These are phyloP conservation scores for Apiotrichum gracile DNA, from an alignment of 1,284 basidiomycete genomes.

Conservation along the genomic window DNA sequence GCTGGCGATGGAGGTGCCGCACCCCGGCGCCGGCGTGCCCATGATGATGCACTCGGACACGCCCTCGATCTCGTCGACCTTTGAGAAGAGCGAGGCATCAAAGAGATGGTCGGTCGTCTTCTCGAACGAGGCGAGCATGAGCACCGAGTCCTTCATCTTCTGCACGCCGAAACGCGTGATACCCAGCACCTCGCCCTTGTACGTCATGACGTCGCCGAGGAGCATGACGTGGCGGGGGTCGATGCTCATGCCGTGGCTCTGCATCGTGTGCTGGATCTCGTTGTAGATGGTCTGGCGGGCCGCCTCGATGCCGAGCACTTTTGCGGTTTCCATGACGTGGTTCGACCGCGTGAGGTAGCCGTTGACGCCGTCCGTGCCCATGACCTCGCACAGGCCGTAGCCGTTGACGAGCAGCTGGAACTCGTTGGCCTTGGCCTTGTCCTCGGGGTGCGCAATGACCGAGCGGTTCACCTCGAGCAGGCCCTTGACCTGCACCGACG, in stretches of 20 bases:
- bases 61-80: slow-evolving; percentile 90
- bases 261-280: slow-evolving; percentile 97
- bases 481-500: slow-evolving; percentile 87
- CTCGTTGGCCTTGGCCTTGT: slow-evolving; percentile 64
- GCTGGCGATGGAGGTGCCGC: slow-evolving; percentile 82
- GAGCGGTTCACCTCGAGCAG: slow-evolving; percentile 78
- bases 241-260: slow-evolving; percentile 95
- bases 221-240: slow-evolving; percentile 99
- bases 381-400: slow-evolving; percentile 94
- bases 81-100: slow-evolving; percentile 93
- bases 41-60: slow-evolving; percentile 99
- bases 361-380: slow-evolving; percentile 94
- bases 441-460: slow-evolving; percentile 86
- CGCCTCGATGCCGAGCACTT: slow-evolving; percentile 95
- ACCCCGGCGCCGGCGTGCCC: slow-evolving; percentile 94
- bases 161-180: slow-evolving; percentile 99
- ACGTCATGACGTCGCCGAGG: slow-evolving; percentile 96
- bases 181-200: slow-evolving; percentile 98
- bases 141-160: slow-evolving; percentile 99
- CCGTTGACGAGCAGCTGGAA: slow-evolving; percentile 76
- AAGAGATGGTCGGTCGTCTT: slow-evolving; percentile 99
- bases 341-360: slow-evolving; percentile 91
- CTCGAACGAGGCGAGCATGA: slow-evolving; percentile 99
- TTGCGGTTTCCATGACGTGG: slow-evolving; percentile 92
- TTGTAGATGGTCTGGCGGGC: slow-evolving; percentile 91